These are phyloP conservation scores for Boletus reticulatus DNA, from an alignment of 768 basidiomycete species.

Conservation along the genomic window DNA sequence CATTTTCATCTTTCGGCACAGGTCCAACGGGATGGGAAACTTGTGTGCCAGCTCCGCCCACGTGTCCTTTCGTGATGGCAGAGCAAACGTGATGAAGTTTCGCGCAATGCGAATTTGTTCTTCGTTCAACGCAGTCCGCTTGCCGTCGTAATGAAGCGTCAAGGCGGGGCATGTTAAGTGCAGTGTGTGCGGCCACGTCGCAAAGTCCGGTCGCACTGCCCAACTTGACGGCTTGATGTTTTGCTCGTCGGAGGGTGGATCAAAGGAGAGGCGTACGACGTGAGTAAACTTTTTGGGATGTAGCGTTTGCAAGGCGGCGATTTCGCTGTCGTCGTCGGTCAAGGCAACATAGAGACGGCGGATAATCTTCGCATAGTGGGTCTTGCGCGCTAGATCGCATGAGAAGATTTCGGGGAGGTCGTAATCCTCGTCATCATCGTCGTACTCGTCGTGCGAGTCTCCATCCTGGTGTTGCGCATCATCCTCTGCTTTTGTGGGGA, in stretches of 20 bases:
- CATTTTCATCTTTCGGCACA: neutral
- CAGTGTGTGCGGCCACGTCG: neutral
- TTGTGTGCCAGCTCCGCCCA: neutral
- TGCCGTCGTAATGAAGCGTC: neutral
- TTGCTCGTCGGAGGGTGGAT: too few relatives aligned
- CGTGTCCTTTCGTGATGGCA: neutral
- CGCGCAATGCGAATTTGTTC: neutral
- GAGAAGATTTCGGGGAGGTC: neutral
- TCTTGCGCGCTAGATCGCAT: neutral
- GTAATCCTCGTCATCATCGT: too few relatives aligned
- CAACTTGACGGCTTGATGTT: too few relatives aligned
- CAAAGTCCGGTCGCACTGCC: neutral
- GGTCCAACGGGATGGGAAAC: neutral
- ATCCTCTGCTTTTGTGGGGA: neutral
- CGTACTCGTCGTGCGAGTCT: neutral
- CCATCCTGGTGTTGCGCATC: neutral
- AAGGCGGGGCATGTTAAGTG: neutral
- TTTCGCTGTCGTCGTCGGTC: slow-evolving; percentile 1
- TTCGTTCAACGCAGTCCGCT: neutral
- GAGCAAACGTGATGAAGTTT: neutral
- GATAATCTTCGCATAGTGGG: neutral
- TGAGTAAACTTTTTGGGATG: too few relatives aligned
- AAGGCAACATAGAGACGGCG: neutral
- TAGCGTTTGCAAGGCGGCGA: too few relatives aligned
- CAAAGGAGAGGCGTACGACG: too few relatives aligned